Evolutionary conservation across 2,329 filamentous ascomycete species (phyloP).

Genomic region (Alternaria novae-zelandiae): DNA sequence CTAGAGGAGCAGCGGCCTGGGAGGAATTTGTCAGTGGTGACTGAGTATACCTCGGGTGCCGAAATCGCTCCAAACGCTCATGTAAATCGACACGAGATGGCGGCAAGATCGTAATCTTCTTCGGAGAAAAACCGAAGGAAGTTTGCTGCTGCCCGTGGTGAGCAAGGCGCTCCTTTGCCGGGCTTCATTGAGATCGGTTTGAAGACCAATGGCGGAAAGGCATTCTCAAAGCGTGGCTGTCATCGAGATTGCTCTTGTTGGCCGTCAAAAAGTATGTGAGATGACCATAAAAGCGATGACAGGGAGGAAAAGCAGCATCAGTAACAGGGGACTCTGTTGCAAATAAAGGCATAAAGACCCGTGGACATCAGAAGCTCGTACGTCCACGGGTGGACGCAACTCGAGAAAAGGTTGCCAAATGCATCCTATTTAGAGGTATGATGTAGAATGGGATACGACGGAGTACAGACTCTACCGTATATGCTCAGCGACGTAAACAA

Average conservation of each 20-base stretch:
- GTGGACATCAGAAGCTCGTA: too few relatives aligned
- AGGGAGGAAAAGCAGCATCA: not conserved
- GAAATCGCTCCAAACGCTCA: not conserved
- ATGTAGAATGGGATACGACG: not conserved
- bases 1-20: not conserved
- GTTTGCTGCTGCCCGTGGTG: not conserved
- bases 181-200: not conserved
- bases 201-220: not conserved
- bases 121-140: not conserved
- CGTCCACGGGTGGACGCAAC: not conserved
- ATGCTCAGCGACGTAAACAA: not conserved
- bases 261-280: not conserved
- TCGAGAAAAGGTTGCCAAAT: not conserved
- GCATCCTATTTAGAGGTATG: not conserved
- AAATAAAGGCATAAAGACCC: too few relatives aligned
- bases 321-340: not conserved
- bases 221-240: not conserved
- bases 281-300: not conserved
- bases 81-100: not conserved
- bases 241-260: not conserved
- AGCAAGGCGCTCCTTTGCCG: not conserved
- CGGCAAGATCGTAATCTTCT: not conserved
- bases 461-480: not conserved
- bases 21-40: not conserved
- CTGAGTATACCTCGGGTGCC: not conserved